These are phyloP conservation scores for Daldinia eschscholtzii DNA, from an alignment of 2,329 filamentous ascomycete genomes.

Conservation along the genomic window DNA sequence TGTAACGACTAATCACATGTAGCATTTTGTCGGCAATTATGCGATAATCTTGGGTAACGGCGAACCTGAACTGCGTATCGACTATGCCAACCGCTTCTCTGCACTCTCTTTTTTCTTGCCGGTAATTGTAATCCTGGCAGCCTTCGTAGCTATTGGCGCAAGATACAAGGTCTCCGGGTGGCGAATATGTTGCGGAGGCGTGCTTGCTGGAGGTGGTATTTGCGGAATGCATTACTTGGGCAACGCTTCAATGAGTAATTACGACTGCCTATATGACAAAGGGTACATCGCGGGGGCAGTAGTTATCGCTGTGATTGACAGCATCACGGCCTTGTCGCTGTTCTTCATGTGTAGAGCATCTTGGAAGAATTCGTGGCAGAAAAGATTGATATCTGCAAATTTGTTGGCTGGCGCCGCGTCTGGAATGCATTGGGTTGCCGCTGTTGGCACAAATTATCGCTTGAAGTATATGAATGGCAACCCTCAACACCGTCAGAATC, in stretches of 20 bases:
- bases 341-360: conserved; percentile 83
- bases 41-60: conserved; percentile 79
- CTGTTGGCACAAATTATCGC: conserved; percentile 76
- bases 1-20: conserved; percentile 58
- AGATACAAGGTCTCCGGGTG: conserved; percentile 68
- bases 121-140: conserved; percentile 77
- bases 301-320: conserved; percentile 79
- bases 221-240: conserved; percentile 91
- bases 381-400: conserved; percentile 73
- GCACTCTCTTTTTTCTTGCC: conserved; percentile 84
- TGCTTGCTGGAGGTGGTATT: conserved; percentile 79
- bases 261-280: conserved; percentile 71
- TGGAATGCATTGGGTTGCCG: conserved; percentile 89
- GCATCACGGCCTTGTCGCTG: conserved; percentile 75
- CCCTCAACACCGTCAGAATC: conserved; percentile 67
- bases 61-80: conserved; percentile 73
- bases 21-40: conserved; percentile 87
- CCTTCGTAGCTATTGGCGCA: conserved; percentile 77
- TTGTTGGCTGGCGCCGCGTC: conserved; percentile 81
- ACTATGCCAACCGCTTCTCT: conserved; percentile 79
- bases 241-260: conserved; percentile 86
- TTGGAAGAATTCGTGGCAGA: conserved; percentile 86
- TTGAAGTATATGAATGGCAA: conserved; percentile 61
- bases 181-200: conserved; percentile 72
- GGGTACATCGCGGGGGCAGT: conserved; percentile 75